Evolutionary conservation across 345 rosid genomes (phyloP).

Genomic region (Kernera saxatilis): DNA sequence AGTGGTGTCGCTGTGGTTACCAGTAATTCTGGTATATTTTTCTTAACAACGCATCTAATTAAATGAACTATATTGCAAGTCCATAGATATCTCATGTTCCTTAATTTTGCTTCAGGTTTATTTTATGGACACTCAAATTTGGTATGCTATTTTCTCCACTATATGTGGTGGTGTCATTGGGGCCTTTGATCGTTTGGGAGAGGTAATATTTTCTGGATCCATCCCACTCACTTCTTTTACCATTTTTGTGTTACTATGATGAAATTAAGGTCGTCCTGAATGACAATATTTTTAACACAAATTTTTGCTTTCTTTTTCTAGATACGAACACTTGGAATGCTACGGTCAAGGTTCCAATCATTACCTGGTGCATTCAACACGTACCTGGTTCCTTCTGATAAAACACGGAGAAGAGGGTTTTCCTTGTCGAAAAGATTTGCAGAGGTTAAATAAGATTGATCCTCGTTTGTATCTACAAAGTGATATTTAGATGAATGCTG

Average conservation of each 20-base stretch:
- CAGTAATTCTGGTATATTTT: conserved; percentile 58
- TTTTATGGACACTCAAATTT: conserved; percentile 94
- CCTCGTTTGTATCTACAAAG: background rate
- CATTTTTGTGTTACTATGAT: background rate
- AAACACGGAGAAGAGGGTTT: conserved; percentile 70
- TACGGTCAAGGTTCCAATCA: conserved; percentile 91
- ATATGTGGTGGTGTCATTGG: conserved; percentile 87
- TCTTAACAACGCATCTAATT: background rate
- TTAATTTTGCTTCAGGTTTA: conserved; percentile 53
- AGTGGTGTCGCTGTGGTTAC: conserved; percentile 75
- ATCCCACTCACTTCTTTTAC: background rate
- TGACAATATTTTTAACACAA: background rate
- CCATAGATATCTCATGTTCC: conserved; percentile 14
- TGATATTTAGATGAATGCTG: background rate
- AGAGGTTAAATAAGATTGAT: conserved; percentile 48
- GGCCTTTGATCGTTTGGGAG: conserved; percentile 94
- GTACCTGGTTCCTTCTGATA: conserved; percentile 82
- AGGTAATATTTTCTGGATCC: conserved; percentile 43
- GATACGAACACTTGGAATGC: conserved; percentile 96
- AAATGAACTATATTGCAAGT: background rate
- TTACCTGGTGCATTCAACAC: conserved; percentile 90
- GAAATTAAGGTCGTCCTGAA: background rate
- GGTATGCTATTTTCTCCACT: conserved; percentile 90
- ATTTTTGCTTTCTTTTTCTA: conserved; percentile 15
- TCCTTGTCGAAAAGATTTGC: conserved; percentile 79